Conservation (phyloP, 2,329 filamentous ascomycete species). For the Rhynchosporium graminicola region DNA sequence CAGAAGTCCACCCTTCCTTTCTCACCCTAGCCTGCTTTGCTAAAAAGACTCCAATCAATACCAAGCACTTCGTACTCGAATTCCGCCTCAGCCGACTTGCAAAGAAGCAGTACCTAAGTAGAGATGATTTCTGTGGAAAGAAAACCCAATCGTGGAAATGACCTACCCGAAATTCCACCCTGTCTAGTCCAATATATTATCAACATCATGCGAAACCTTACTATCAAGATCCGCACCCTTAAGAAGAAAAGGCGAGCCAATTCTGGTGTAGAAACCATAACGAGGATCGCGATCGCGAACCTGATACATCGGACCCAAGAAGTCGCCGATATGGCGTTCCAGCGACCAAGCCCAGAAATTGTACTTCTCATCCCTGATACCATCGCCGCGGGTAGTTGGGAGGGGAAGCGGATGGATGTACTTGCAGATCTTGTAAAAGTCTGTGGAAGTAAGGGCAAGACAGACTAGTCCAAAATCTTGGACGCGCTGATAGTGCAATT, state of each 20-base stretch:
- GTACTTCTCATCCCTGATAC: background rate
- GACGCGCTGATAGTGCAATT: constrained; percentile 3
- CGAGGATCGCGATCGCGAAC: background rate
- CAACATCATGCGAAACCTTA: background rate
- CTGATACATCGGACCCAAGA: background rate
- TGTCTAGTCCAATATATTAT: background rate
- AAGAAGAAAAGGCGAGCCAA: constrained; percentile 1
- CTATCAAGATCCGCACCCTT: background rate
- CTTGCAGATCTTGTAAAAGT: constrained; percentile 6
- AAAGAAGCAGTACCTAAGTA: no score
- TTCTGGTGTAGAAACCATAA: background rate
- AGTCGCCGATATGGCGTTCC: constrained; percentile 5
- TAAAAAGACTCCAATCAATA: background rate
- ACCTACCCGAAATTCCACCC: background rate
- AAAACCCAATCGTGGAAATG: background rate
- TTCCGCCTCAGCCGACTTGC: background rate
- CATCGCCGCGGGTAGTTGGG: background rate
- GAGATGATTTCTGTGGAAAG: no score
- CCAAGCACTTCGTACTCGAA: background rate
- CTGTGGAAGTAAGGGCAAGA: background rate
- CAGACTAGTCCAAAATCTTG: constrained; percentile 2
- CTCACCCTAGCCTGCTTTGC: background rate
- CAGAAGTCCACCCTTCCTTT: background rate
- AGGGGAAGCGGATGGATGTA: background rate
- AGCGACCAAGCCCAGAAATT: constrained; percentile 6